Percentiles rank a stretch among this genome's conserved stretches.
Evolutionary conservation across 352 stramenopile species (phyloP).

Genomic region (Blastocystis sp.): DNA sequence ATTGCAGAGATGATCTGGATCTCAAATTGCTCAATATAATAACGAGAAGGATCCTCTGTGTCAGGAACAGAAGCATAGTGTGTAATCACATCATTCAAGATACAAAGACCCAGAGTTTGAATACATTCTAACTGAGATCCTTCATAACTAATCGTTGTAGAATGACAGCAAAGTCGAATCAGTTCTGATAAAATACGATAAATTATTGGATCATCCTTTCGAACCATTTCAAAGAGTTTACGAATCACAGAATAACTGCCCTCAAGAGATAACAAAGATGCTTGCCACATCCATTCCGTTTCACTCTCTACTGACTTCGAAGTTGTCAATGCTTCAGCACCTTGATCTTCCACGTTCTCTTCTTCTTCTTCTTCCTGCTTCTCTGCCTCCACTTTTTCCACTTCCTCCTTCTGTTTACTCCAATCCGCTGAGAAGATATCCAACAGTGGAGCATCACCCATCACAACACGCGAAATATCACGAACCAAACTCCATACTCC

Average conservation of each 20-base stretch:
- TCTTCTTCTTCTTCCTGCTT: background rate
- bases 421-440: constrained; percentile 34
- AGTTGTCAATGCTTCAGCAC: background rate
- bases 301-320: background rate
- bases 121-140: constrained; percentile 56
- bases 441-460: constrained; percentile 48
- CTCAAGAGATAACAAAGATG: constrained; percentile 54
- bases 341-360: background rate
- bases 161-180: constrained; percentile 58
- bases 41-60: constrained; percentile 29
- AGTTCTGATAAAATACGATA: constrained; percentile 50
- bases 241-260: constrained; percentile 53
- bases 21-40: constrained; percentile 59
- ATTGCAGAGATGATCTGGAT: constrained; percentile 59
- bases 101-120: constrained; percentile 59
- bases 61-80: constrained; percentile 33
- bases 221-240: constrained; percentile 47
- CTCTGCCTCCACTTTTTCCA: background rate
- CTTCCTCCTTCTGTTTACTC: background rate
- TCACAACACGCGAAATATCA: constrained; percentile 54
- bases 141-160: constrained; percentile 58
- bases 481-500: constrained; percentile 13
- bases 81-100: constrained; percentile 55
- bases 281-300: constrained; percentile 62
- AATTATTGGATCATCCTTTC: constrained; percentile 15